phyloP scores from a whole-genome alignment of 2,329 filamentous ascomycete species.

The Coniella vitis region DNA sequence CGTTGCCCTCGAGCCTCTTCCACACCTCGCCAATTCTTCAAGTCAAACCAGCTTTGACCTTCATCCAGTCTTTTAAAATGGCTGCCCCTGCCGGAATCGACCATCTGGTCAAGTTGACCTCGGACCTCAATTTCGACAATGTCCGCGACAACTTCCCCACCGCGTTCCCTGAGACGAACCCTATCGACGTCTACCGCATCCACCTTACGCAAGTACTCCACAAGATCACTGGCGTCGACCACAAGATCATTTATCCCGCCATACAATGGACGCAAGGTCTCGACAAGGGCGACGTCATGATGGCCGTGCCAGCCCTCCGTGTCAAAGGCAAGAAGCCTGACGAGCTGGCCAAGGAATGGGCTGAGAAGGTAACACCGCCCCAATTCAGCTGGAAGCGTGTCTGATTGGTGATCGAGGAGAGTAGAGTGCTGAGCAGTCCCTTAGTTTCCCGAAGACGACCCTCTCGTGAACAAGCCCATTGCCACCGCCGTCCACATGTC shows the following conservation, averaged over 20 bases:
- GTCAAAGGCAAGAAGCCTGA: slow-evolving; percentile 64
- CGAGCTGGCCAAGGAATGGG: slow-evolving; percentile 56
- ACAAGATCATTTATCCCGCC: slow-evolving; percentile 64
- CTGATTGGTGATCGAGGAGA: background rate
- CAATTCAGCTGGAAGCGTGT: no score
- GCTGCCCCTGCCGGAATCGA: slow-evolving; percentile 22
- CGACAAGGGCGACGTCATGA: slow-evolving; percentile 75
- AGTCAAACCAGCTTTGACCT: slow-evolving; percentile 4
- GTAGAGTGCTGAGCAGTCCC: background rate
- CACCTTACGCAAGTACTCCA: slow-evolving; percentile 66
- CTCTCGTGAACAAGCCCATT: slow-evolving; percentile 64
- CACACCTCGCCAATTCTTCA: background rate
- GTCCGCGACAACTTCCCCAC: slow-evolving; percentile 41
- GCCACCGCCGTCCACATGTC: slow-evolving; percentile 63
- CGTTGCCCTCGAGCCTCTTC: no score
- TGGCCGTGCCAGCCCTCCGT: slow-evolving; percentile 73
- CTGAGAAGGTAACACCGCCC: slow-evolving; percentile 54
- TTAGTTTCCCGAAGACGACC: slow-evolving; percentile 63
- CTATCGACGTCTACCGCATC: slow-evolving; percentile 71
- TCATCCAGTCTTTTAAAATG: slow-evolving; percentile 11
- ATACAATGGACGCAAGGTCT: slow-evolving; percentile 73
- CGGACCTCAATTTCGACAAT: slow-evolving; percentile 29
- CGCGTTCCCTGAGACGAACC: slow-evolving; percentile 63
- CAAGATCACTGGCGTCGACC: slow-evolving; percentile 63
- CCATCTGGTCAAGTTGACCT: slow-evolving; percentile 28